phyloP scores from a whole-genome alignment of 1,284 basidiomycete genomes.

The Tilletia caries region DNA sequence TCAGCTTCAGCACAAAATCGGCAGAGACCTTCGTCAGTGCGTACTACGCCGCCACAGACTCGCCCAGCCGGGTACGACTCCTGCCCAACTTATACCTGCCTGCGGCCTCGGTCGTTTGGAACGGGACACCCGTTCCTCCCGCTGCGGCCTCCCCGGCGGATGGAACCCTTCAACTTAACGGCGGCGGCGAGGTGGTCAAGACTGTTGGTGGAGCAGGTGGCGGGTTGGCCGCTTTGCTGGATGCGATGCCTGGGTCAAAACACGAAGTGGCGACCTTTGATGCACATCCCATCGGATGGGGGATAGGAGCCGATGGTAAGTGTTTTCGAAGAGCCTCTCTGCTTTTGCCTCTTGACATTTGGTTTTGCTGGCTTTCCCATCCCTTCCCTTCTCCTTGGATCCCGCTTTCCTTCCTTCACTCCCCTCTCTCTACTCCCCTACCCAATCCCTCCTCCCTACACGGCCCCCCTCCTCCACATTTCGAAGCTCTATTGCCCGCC shows the following conservation, averaged over 20 bases:
- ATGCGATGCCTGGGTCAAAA: constrained; percentile 46
- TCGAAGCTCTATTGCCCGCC: too few species aligned
- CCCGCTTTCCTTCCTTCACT: background rate
- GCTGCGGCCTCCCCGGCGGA: background rate
- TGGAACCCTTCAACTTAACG: background rate
- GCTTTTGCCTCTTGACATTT: background rate
- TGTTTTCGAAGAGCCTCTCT: background rate
- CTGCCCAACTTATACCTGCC: constrained; percentile 33
- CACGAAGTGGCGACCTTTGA: constrained; percentile 51
- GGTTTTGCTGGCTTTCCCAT: background rate
- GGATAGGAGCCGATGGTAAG: constrained; percentile 15
- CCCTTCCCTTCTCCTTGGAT: background rate
- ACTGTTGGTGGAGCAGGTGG: constrained; percentile 29
- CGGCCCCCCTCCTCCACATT: too few species aligned
- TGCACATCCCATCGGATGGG: constrained; percentile 44
- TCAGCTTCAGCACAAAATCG: constrained; percentile 46
- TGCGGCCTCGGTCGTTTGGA: constrained; percentile 50
- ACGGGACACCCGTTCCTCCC: constrained; percentile 43
- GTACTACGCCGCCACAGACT: constrained; percentile 51
- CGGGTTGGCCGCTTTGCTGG: constrained; percentile 40
- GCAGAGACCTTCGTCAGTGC: constrained; percentile 50
- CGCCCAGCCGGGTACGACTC: constrained; percentile 39
- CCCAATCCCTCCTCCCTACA: too few species aligned
- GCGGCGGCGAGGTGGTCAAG: background rate
- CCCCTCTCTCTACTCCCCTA: background rate